These are phyloP conservation scores for Hymenotorrendiella dingleyae DNA, from an alignment of 2,329 filamentous ascomycete species.

Conservation along the genomic window DNA sequence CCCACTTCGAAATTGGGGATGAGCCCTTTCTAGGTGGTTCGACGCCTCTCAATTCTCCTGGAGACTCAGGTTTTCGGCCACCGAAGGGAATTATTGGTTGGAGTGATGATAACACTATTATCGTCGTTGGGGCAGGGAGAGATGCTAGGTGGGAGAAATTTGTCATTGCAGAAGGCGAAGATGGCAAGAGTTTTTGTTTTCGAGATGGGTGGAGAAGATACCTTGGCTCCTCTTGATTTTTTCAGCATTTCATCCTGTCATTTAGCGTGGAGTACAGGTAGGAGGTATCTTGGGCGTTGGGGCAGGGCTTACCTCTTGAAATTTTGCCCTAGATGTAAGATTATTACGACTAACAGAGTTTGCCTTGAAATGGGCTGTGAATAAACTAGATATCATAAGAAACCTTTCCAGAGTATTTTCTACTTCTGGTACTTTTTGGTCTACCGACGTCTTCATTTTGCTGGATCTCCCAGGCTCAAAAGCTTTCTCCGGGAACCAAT, in stretches of 20 bases:
- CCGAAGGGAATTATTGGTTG: constrained; percentile 84
- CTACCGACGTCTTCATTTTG: no score
- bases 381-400: no score
- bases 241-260: constrained; percentile 3
- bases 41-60: constrained; percentile 40
- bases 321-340: no score
- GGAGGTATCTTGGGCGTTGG: background rate
- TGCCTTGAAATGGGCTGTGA: no score
- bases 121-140: constrained; percentile 72
- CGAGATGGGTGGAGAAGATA: constrained; percentile 82
- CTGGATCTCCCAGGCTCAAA: no score
- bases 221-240: constrained; percentile 39
- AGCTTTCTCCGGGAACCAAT: no score
- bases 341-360: no score
- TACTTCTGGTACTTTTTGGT: no score
- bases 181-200: constrained; percentile 60
- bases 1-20: constrained; percentile 77
- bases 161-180: constrained; percentile 59
- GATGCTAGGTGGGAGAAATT: constrained; percentile 90
- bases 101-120: constrained; percentile 65
- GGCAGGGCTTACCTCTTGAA: background rate
- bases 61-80: constrained; percentile 42
- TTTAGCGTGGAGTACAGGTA: constrained; percentile 22
- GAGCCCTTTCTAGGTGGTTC: constrained; percentile 62
- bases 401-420: constrained; percentile 1